phyloP scores from a whole-genome alignment of 495 filamentous ascomycete genomes.

The Penicillium chermesinum region DNA sequence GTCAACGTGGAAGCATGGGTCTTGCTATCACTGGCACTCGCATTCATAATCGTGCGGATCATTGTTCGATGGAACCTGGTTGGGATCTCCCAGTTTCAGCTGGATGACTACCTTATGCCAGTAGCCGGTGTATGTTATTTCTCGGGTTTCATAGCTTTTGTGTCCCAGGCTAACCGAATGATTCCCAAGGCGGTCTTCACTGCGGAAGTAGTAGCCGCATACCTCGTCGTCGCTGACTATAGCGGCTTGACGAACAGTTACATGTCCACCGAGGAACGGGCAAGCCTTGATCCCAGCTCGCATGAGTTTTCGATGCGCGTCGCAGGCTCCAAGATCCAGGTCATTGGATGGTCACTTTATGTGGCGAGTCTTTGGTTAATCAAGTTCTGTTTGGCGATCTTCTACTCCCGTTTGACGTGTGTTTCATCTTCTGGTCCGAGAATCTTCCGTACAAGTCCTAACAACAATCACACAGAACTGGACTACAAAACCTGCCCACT shows the following conservation, averaged over 20 bases:
- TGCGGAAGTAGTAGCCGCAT: slow-evolving; percentile 31
- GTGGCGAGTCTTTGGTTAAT: slow-evolving; percentile 46
- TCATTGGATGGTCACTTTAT: slow-evolving; percentile 50
- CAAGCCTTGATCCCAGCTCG: slow-evolving; percentile 31
- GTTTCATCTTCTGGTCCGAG: slow-evolving; percentile 2
- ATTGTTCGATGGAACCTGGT: slow-evolving; percentile 43
- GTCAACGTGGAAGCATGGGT: slow-evolving; percentile 41
- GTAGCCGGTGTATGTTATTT: slow-evolving; percentile 38
- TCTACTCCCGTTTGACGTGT: slow-evolving; percentile 51
- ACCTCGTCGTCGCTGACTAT: slow-evolving; percentile 34
- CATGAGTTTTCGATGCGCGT: slow-evolving; percentile 40
- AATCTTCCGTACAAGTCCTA: slow-evolving; percentile 1
- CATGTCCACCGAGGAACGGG: slow-evolving; percentile 44
- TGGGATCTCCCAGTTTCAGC: slow-evolving; percentile 39
- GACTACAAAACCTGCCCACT: slow-evolving; percentile 32
- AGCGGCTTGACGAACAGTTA: slow-evolving; percentile 45
- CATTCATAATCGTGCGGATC: slow-evolving; percentile 40
- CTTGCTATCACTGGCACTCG: slow-evolving; percentile 41
- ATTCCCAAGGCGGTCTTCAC: slow-evolving; percentile 23
- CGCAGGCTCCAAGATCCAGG: slow-evolving; percentile 46
- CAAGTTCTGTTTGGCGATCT: slow-evolving; percentile 46
- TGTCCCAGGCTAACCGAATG: not conserved
- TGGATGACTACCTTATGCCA: slow-evolving; percentile 56
- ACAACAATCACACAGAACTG: slow-evolving; percentile 24
- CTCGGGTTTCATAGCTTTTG: too few species aligned